A percentile compares a stretch with the other conserved stretches of the same genome.
Evolutionary conservation across 2,329 filamentous ascomycete species (phyloP).

Genomic region (Drechslerella dactyloides): DNA sequence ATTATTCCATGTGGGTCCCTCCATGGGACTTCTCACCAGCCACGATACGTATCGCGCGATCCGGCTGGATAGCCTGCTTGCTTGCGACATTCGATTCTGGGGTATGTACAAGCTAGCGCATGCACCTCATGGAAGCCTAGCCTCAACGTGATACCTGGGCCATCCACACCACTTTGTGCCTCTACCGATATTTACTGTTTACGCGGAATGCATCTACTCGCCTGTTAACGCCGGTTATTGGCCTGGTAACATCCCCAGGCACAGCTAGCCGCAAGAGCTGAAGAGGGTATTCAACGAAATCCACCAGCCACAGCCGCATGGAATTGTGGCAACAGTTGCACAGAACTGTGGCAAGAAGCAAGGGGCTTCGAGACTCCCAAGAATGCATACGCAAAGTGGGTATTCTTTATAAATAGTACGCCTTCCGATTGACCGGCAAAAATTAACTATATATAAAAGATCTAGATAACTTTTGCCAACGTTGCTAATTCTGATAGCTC

Average conservation of each 20-base stretch:
- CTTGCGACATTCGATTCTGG: constrained; percentile 46
- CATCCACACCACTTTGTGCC: not conserved
- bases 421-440: too few species aligned
- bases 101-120: constrained; percentile 8
- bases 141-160: not conserved
- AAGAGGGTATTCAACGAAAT: too few species aligned
- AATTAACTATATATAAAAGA: not conserved
- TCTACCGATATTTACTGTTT: not conserved
- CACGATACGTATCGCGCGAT: constrained; percentile 40
- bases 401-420: too few species aligned
- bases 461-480: not conserved
- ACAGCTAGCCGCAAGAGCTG: not conserved
- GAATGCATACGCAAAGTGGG: too few species aligned
- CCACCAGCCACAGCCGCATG: too few species aligned
- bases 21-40: constrained; percentile 26
- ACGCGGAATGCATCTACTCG: not conserved
- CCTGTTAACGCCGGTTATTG: not conserved
- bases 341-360: too few species aligned
- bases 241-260: not conserved
- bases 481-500: not conserved
- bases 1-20: not conserved
- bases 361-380: too few species aligned
- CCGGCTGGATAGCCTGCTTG: constrained; percentile 9
- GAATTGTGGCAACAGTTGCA: too few species aligned
- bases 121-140: constrained; percentile 6